Conservation (phyloP, 2,329 filamentous ascomycete genomes). For the Aspergillus tamarii region DNA sequence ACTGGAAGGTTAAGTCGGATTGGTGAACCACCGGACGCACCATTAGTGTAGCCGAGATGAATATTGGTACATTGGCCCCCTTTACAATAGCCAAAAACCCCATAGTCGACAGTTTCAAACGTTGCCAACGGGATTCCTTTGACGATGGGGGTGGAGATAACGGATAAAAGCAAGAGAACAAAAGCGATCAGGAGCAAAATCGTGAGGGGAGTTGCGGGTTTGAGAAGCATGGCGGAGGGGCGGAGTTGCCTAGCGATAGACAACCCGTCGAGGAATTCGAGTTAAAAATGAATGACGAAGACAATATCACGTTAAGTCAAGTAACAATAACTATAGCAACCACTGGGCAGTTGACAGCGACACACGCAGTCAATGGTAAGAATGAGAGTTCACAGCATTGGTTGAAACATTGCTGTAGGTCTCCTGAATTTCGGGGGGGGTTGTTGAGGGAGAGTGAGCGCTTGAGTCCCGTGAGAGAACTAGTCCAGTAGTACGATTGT, state of each 20-base stretch:
- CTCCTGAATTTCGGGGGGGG: slow-evolving; percentile 1
- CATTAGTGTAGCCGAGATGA: slow-evolving; percentile 81
- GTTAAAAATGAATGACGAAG: background rate
- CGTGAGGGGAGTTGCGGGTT: slow-evolving; percentile 88
- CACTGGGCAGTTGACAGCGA: slow-evolving; percentile 11
- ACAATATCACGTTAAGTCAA: background rate
- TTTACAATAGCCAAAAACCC: slow-evolving; percentile 88
- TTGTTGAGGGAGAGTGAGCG: background rate
- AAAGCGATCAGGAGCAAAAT: slow-evolving; percentile 85
- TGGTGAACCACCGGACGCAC: slow-evolving; percentile 56
- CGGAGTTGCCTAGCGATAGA: slow-evolving; percentile 4
- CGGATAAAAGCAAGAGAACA: slow-evolving; percentile 78
- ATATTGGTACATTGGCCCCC: slow-evolving; percentile 68
- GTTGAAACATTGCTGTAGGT: slow-evolving; percentile 13
- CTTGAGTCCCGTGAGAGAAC: background rate
- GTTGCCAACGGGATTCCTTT: slow-evolving; percentile 80
- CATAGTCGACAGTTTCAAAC: slow-evolving; percentile 77
- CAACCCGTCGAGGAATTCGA: background rate
- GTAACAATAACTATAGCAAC: background rate
- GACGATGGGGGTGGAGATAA: slow-evolving; percentile 89
- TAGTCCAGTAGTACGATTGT: background rate
- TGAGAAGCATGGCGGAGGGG: slow-evolving; percentile 68
- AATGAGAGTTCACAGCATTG: slow-evolving; percentile 15
- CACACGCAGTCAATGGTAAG: slow-evolving; percentile 8
- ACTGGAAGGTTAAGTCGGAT: background rate